Percentiles rank a stretch among this genome's conserved stretches.
Evolutionary conservation across 2,329 filamentous ascomycete species (phyloP).

Genomic region (Blastomyces parvus): DNA sequence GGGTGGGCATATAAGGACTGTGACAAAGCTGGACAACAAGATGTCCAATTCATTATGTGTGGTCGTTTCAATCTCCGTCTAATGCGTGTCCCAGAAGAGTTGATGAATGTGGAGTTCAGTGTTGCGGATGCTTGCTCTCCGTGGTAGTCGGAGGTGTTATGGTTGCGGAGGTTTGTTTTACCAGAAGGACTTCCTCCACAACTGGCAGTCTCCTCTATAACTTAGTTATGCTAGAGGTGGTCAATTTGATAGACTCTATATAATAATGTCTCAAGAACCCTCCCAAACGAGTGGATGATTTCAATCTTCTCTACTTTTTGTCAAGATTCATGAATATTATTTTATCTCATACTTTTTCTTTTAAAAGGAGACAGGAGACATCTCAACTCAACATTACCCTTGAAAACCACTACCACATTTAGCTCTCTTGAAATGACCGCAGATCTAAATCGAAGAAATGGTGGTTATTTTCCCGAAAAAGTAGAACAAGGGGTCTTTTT

Average conservation of each 20-base stretch:
- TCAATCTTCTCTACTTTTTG: too few relatives aligned
- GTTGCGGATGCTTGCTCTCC: neutral
- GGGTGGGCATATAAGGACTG: neutral
- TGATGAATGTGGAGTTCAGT: neutral
- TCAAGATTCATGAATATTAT: neutral
- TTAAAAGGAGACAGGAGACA: too few relatives aligned
- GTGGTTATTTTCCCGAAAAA: neutral
- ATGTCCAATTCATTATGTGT: neutral
- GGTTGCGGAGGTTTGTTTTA: too few relatives aligned
- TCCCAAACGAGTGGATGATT: too few relatives aligned
- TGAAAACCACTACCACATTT: neutral
- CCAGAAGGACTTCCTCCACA: too few relatives aligned
- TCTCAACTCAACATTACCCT: neutral
- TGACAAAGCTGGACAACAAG: neutral
- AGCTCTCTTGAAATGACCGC: neutral
- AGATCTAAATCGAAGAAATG: neutral
- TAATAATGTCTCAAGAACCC: too few relatives aligned
- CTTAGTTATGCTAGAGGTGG: too few relatives aligned
- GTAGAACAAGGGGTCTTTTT: neutral
- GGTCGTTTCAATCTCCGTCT: neutral
- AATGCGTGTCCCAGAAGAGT: neutral
- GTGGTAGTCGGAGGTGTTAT: too few relatives aligned
- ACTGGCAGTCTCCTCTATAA: too few relatives aligned
- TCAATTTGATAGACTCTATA: too few relatives aligned
- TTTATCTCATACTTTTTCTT: neutral